These are phyloP conservation scores for Aspergillus panamensis DNA, from an alignment of 495 filamentous ascomycete genomes.

Conservation along the genomic window DNA sequence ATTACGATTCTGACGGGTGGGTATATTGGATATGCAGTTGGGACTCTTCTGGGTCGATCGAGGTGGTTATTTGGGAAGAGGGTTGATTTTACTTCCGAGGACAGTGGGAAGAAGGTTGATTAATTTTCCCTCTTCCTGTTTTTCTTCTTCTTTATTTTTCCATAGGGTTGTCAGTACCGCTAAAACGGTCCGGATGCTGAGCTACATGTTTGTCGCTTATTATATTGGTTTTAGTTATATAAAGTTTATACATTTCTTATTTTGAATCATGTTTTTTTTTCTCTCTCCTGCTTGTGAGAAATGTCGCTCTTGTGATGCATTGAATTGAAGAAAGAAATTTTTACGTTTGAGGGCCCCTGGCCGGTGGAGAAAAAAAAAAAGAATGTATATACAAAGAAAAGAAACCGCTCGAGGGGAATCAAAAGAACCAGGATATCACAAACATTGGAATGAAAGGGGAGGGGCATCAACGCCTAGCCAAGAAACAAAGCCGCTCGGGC, in stretches of 20 bases:
- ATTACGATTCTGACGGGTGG: slow-evolving; percentile 78
- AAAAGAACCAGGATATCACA: not conserved
- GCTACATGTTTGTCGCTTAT: not conserved
- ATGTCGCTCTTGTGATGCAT: not conserved
- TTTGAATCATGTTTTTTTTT: not conserved
- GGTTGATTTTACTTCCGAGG: slow-evolving; percentile 51
- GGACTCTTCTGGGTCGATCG: slow-evolving; percentile 57
- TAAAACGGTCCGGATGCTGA: not conserved
- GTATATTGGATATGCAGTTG: slow-evolving; percentile 63
- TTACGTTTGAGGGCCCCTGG: not conserved
- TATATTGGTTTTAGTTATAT: not conserved
- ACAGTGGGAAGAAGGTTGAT: slow-evolving; percentile 30
- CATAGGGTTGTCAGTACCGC: not conserved
- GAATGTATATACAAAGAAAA: not conserved
- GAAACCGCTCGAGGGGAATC: not conserved
- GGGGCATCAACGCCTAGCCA: not conserved
- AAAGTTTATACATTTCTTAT: not conserved
- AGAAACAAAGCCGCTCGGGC: not conserved
- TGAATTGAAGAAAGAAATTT: not conserved
- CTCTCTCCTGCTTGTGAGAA: too few relatives aligned
- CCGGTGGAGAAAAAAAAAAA: not conserved
- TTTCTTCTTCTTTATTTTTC: not conserved
- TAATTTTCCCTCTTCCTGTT: not conserved
- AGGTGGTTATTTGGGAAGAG: slow-evolving; percentile 57
- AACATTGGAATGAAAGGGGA: not conserved